phyloP scores from a whole-genome alignment of 2,329 filamentous ascomycete species.

The Endoconidiophora laricicola region DNA sequence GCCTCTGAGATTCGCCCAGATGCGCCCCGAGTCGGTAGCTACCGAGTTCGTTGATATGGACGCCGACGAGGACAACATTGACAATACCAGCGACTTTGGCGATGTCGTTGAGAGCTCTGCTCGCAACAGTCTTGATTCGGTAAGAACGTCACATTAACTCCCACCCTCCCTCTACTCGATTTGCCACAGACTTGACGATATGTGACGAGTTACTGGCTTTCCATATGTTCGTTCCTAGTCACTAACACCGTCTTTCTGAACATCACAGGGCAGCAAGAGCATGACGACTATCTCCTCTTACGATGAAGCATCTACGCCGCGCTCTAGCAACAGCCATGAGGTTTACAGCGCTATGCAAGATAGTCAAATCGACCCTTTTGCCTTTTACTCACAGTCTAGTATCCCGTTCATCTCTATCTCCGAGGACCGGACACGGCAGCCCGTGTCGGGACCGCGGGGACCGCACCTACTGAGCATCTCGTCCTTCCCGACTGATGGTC shows the following conservation, averaged over 20 bases:
- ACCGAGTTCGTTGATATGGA: slow-evolving; percentile 71
- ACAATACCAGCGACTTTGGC: slow-evolving; percentile 37
- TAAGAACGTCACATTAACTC: slow-evolving; percentile 27
- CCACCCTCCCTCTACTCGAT: background rate
- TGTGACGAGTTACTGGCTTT: background rate
- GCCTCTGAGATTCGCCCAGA: slow-evolving; percentile 18
- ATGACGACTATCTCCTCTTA: slow-evolving; percentile 77
- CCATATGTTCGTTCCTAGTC: background rate
- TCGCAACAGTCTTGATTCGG: slow-evolving; percentile 52
- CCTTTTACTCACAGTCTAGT: slow-evolving; percentile 27
- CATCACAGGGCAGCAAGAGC: slow-evolving; percentile 49
- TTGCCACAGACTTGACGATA: background rate
- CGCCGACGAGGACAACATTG: slow-evolving; percentile 33
- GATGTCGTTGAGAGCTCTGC: slow-evolving; percentile 39
- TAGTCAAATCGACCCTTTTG: slow-evolving; percentile 27
- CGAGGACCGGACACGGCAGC: slow-evolving; percentile 27
- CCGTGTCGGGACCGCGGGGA: slow-evolving; percentile 64
- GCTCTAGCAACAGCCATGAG: slow-evolving; percentile 40
- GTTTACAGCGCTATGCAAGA: slow-evolving; percentile 1
- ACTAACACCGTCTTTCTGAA: background rate
- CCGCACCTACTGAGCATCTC: slow-evolving; percentile 62
- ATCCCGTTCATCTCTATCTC: background rate
- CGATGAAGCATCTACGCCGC: slow-evolving; percentile 67
- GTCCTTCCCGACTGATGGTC: slow-evolving; percentile 31
- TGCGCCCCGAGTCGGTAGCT: slow-evolving; percentile 50